Base-by-base conservation (phyloP, 345 rosid species). In the Ceriops tagal region DNA sequence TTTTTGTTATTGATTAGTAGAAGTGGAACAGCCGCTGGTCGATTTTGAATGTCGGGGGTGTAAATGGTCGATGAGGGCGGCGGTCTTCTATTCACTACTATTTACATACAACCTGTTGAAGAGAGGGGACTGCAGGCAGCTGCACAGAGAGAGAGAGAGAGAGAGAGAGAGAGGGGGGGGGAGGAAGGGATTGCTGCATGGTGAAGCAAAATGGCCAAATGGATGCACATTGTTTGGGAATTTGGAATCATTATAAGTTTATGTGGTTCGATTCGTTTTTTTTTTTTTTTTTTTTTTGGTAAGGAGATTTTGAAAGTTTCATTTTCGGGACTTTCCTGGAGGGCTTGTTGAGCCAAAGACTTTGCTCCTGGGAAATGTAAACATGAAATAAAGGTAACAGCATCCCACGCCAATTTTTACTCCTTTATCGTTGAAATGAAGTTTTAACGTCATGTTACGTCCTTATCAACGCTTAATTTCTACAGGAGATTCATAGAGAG, bases 1-100 rank as follows among this genome's bases (percentile, higher is more conserved):
- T 68, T 62, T 73, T 66, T 78, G 82, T 58, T 73, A 34, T 74
- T 43, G 66, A 63, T 58, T 65, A 57, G 78, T 56, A 32, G 71
- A 60, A 58, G 56, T 30, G 46, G 28, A 1, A 22, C 10, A 27
- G 59, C 69, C 31, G 58, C 28, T 73, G 49, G 46, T 66, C 55
- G 75, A 57, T 67, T 56, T 74, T 43, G 77, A 76, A 81, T 76
- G 82, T 73, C 79, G 66, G 59, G 63, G 9, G 67, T 73, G 76
- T 69, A 70, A 84, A 75, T 81, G 87, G 85, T 79, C 73, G 87
- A 72, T 35, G 39, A 70, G 77, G 81, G 83, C 87, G 87, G 85
- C 73, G 87, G 58, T 35, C 57, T 34, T 28, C 9, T 1, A 1
- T 37, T 13, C 0, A 43, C 49, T 43, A 43, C 49, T 43, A 13